Percentiles rank a stretch among this genome's conserved stretches.
Evolutionary conservation across 2,329 filamentous ascomycete species (phyloP).

Genomic region (Hypoxylon sp.): DNA sequence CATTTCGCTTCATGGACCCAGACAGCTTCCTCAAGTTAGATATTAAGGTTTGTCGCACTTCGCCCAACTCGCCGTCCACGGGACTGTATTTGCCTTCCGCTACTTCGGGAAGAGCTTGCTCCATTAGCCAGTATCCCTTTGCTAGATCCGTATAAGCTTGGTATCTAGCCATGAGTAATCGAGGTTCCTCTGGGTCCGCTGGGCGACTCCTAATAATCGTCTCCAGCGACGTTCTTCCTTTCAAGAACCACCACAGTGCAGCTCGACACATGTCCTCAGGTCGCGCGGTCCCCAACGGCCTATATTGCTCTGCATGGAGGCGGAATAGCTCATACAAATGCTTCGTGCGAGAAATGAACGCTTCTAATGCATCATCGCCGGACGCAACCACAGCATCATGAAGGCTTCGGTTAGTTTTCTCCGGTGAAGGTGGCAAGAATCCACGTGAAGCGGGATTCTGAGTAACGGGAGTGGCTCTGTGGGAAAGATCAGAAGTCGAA

Average conservation of each 20-base stretch:
- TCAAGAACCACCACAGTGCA: constrained; percentile 91
- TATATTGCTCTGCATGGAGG: constrained; percentile 81
- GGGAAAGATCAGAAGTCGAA: constrained; percentile 51
- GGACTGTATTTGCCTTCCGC: constrained; percentile 60
- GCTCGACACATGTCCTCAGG: constrained; percentile 79
- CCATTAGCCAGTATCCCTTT: constrained; percentile 87
- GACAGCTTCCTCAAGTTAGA: constrained; percentile 80
- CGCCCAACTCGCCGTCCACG: constrained; percentile 64
- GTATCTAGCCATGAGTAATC: constrained; percentile 70
- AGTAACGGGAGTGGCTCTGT: constrained; percentile 49
- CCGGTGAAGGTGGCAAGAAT: constrained; percentile 45
- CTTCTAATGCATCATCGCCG: constrained; percentile 75
- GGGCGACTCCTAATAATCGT: constrained; percentile 76
- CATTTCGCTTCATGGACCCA: constrained; percentile 87
- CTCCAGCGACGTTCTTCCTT: constrained; percentile 83
- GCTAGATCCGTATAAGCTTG: constrained; percentile 89
- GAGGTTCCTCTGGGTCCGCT: constrained; percentile 66
- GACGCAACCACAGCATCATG: constrained; percentile 61
- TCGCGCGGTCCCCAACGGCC: constrained; percentile 73
- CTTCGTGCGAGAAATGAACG: constrained; percentile 78
- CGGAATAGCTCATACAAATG: constrained; percentile 84
- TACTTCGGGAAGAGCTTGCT: constrained; percentile 67
- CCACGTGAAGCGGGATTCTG: constrained; percentile 47
- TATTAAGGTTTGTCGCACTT: constrained; percentile 69
- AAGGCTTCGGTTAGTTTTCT: constrained; percentile 54